These are phyloP conservation scores for Rhodosporidiobolus odoratus DNA, from an alignment of 768 basidiomycete species.

Conservation along the genomic window DNA sequence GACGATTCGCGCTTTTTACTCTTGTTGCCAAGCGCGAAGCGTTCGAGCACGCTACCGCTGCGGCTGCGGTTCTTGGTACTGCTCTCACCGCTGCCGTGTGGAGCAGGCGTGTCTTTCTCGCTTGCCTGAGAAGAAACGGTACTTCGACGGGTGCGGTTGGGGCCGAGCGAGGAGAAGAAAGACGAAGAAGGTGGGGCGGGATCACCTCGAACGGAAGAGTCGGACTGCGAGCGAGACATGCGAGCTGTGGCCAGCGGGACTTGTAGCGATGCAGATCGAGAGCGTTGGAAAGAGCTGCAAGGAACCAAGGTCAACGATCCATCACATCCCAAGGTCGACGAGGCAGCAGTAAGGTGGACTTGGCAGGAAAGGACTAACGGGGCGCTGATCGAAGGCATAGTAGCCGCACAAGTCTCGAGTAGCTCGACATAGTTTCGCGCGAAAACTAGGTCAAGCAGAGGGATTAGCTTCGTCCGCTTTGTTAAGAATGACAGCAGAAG, in stretches of 20 bases:
- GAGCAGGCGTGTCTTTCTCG: background rate
- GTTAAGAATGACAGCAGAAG: background rate
- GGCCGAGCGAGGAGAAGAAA: conserved; percentile 17
- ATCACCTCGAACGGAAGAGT: background rate
- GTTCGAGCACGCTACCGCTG: conserved; percentile 20
- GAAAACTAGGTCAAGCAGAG: background rate
- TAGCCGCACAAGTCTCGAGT: background rate
- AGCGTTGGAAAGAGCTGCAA: background rate
- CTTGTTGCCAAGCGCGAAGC: conserved; percentile 17
- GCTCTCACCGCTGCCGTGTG: background rate
- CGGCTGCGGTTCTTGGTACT: conserved; percentile 10
- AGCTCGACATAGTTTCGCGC: conserved; percentile 1
- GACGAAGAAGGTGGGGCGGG: background rate
- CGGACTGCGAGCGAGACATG: conserved; percentile 26
- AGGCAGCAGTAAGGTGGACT: background rate
- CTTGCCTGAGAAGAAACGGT: conserved; percentile 4
- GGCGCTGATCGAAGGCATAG: background rate
- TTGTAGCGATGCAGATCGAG: background rate
- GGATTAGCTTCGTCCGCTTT: background rate
- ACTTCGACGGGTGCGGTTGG: conserved; percentile 10
- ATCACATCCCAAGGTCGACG: background rate
- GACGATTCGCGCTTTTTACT: conserved; percentile 1
- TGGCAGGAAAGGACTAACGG: background rate
- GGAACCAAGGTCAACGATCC: background rate
- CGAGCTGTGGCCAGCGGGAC: background rate